Base-by-base conservation (phyloP, 768 basidiomycete genomes). In the Amanita jacksonii region DNA sequence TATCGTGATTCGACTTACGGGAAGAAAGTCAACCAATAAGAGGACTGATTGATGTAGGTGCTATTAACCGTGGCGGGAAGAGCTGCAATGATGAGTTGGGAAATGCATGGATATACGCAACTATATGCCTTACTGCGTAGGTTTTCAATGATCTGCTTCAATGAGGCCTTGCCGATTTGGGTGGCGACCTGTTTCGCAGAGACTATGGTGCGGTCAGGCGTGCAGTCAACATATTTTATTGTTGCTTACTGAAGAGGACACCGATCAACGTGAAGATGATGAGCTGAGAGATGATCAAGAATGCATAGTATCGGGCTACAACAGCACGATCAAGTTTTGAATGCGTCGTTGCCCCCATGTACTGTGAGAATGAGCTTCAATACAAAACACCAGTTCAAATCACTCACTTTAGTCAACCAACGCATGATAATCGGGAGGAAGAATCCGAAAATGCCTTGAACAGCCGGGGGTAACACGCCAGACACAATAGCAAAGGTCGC, bases 221-320 rank as follows among this genome's bases (percentile, higher is more conserved):
- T 28, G 3, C 19, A 18, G 43, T 18, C 34, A 9, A 1, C 8
- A 8, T 38, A 22, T n/a, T 69, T 25, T 4, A 38, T 6, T 8
- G 18, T 20, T 13, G 9, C 81, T 52, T 46, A 87, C 86, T 81
- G 67, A 91, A 92, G 45, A 81, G 70, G 38, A 93, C 92, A 52
- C 89, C 87, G 49, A 97, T 81, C 46, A 94, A 62, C 12, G 89
- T 94, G 70, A 98, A 99, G 63, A 98, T 80, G 49, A 99, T 70
- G 54, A 99, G 65, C 58, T 97, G 92, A 40, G 85, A 88, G 62
- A 96, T 83, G 47, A 98, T 80, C 62, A 98, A 70, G 74, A 99
- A 98, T 1, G 85, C 72, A 57, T 83, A 98, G 64, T 97, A 98
- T 38, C 91, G 80, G 15, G 89, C 89, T 30, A 93, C 73, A 47